These are phyloP conservation scores for Penicillium polonicum DNA, from an alignment of 2,329 filamentous ascomycete species.

Conservation along the genomic window DNA sequence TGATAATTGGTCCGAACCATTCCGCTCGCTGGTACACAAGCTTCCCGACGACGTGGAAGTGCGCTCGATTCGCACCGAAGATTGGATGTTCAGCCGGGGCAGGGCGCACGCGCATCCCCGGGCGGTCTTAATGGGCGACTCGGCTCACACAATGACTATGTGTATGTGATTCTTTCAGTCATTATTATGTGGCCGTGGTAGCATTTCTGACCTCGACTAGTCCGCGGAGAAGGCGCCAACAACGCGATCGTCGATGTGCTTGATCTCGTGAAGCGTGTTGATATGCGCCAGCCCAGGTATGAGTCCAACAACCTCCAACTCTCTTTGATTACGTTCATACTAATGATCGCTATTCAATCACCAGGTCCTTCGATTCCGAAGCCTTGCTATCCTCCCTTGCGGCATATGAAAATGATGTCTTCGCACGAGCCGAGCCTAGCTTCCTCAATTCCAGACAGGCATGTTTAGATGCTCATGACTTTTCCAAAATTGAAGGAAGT, in stretches of 20 bases:
- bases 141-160: slow-evolving; percentile 61
- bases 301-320: background rate
- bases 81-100: slow-evolving; percentile 46
- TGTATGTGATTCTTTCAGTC: slow-evolving; percentile 44
- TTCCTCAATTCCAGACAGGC: slow-evolving; percentile 54
- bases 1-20: slow-evolving; percentile 51
- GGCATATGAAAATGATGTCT: slow-evolving; percentile 49
- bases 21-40: slow-evolving; percentile 44
- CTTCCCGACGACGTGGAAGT: slow-evolving; percentile 46
- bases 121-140: slow-evolving; percentile 54
- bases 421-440: slow-evolving; percentile 45
- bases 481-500: slow-evolving; percentile 43
- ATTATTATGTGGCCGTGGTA: background rate
- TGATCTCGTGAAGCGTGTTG: slow-evolving; percentile 42
- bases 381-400: slow-evolving; percentile 15
- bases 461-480: slow-evolving; percentile 57
- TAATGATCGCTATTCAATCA: background rate
- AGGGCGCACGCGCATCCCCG: slow-evolving; percentile 38
- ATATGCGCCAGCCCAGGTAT: slow-evolving; percentile 18
- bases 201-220: slow-evolving; percentile 33
- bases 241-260: slow-evolving; percentile 55
- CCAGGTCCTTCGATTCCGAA: slow-evolving; percentile 13
- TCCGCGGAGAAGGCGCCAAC: slow-evolving; percentile 59
- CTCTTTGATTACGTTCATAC: background rate
- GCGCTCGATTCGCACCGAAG: slow-evolving; percentile 49